Evolutionary conservation across 345 rosid species (phyloP), one percentile per base, ranked within the genome.

Genomic region (Ailanthus altissimus): DNA sequence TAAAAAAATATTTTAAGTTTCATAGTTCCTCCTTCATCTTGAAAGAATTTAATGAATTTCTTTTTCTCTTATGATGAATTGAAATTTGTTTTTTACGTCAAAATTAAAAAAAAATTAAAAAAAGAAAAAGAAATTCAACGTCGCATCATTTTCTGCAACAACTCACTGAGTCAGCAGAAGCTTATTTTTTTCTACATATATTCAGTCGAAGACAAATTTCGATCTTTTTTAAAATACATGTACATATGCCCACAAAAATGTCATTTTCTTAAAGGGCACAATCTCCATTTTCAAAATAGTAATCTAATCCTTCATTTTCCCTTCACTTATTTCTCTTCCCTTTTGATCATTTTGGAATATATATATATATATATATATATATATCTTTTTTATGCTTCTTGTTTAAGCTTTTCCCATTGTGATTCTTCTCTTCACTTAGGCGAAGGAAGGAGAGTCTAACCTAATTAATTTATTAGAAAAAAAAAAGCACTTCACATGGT

Each of bases 261-360:
- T 63, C 80, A 42, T 42, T 77, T 11, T 81, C 83, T 50, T n/a
- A 11, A 5, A 23, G 79, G 58, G 61, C 66, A 68, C 43, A 36
- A 71, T 75, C 76, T 54, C 74, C 46, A 75, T 75, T 72, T 56
- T 70, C 67, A 59, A 73, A 73, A 68, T 46, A 64, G 59, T 63
- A 72, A 76, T 57, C 67, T 38, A 26, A 28, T 80, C 76, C 57
- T 71, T 59, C 45, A 78, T 67, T 73, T 72, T 14, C 26, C 50
- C 23, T 60, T 69, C 65, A 36, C 18, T 10, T 51, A 32, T 20
- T 43, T 51, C 60, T 60, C 53, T 80, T 67, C 46, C 59, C 70
- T 76, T 83, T 77, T 76, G 75, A 81, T 81, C 80, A 66, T 77
- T 59, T 69, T 53, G 81, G 81, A 83, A 85, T 81, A 86, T 81